These are phyloP conservation scores for Neofusicoccum sp. DNA, from an alignment of 2,329 filamentous ascomycete species.

Conservation along the genomic window DNA sequence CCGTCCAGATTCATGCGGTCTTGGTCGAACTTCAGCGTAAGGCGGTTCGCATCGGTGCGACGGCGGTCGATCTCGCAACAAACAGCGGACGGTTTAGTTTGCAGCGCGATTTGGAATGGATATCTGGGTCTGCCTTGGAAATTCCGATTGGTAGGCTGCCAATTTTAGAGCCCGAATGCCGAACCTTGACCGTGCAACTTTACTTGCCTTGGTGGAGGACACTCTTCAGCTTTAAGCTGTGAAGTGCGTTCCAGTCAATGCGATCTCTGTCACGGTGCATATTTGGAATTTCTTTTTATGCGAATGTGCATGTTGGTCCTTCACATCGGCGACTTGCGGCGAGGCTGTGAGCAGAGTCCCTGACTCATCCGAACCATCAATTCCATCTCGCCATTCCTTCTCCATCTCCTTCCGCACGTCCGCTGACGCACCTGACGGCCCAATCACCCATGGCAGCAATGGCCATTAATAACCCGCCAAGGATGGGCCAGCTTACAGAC, in stretches of 20 bases:
- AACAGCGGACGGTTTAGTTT: too few species aligned
- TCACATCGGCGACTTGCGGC: too few species aligned
- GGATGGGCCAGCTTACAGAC: slow-evolving; percentile 3
- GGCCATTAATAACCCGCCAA: slow-evolving; percentile 3
- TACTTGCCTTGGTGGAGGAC: too few species aligned
- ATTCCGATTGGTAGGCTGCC: too few species aligned
- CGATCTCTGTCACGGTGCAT: background rate
- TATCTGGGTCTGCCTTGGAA: too few species aligned
- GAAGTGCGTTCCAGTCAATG: background rate
- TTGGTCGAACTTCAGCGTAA: too few species aligned
- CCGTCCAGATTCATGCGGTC: background rate
- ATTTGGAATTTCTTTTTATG: background rate
- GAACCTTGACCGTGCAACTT: too few species aligned
- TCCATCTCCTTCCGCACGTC: background rate
- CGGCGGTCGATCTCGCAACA: too few species aligned
- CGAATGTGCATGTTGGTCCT: background rate
- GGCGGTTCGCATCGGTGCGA: too few species aligned
- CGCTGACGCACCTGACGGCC: background rate
- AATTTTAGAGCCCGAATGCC: too few species aligned
- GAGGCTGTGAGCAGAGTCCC: background rate
- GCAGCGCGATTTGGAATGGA: too few species aligned
- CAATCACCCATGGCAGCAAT: background rate
- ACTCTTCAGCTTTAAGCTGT: too few species aligned
- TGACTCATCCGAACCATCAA: background rate
- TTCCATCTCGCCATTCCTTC: background rate